Base-by-base conservation (phyloP, 805 yeast species). In the Saturnispora ahearnii region DNA sequence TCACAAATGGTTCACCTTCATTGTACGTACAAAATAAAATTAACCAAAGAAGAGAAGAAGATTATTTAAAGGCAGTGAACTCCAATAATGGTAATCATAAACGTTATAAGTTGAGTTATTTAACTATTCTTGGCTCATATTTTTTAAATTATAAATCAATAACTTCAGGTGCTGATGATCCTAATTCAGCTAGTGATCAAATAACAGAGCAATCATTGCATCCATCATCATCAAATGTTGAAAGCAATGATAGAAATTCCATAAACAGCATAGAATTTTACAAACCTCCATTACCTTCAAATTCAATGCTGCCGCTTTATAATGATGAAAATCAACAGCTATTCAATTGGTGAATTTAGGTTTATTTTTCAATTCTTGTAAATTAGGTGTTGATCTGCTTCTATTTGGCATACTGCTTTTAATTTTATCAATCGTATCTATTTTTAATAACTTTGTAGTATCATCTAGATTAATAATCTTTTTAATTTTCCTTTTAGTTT, bases 361-460 rank as follows among this genome's bases (percentile, higher is more conserved):
- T 9, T 41, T 29, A 12, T 41, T 26, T 13, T 29, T 36, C 9
- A 36, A 22, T 36, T 36, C 40, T 18, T 36, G 43, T 8, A 48
- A 31, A 36, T 48, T 36, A 11, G 50, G 50, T 18, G 50, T 48
- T 15, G 50, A 48, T 8, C 30, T 31, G 29, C 46, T 42, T 24
- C 43, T 48, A 21, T 30, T 29, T 21, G 46, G 46, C 46, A 48
- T 42, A 37, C 34, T 36, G 5, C 26, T 40, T 28, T 48, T 48
- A 12, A 42, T 48, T 36, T 42, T 48, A 15, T 36, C 43, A 42
- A 42, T 48, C 5, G 46, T 28, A 36, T 48, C 50, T 31, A 48
- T 42, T 24, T 48, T 42, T 7, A 42, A 33, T 9, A 42, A 21
- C 30, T 48, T 41, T 4, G 37, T 32, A 30, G 46, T 48, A 18